Conservation (phyloP, 1,139 yeast species). For the Yamadazyma conglobata region DNA sequence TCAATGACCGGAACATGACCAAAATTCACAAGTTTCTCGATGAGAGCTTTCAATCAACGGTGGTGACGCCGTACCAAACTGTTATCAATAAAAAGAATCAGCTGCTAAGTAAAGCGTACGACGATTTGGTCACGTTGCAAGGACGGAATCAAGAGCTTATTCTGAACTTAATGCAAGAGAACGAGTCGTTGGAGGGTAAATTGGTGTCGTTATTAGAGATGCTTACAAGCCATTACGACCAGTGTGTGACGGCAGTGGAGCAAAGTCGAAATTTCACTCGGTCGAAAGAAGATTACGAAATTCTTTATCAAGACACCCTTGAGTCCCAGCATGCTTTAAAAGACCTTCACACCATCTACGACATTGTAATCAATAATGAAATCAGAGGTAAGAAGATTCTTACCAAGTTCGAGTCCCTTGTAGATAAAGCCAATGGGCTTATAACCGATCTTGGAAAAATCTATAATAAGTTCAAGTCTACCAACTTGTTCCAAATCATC, state of each 20-base stretch:
- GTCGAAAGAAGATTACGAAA: constrained; percentile 23
- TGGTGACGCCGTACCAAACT: constrained; percentile 16
- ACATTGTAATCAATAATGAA: constrained; percentile 37
- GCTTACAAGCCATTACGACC: constrained; percentile 79
- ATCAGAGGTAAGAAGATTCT: constrained; percentile 27
- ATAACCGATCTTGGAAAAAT: constrained; percentile 5
- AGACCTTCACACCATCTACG: constrained; percentile 32
- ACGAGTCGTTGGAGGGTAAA: constrained; percentile 60
- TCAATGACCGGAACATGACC: constrained; percentile 26
- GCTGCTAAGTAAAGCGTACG: constrained; percentile 20
- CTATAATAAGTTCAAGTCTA: constrained; percentile 23
- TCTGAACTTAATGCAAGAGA: constrained; percentile 32
- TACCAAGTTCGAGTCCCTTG: constrained; percentile 6
- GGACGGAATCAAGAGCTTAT: constrained; percentile 14
- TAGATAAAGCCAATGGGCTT: constrained; percentile 6
- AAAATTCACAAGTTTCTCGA: constrained; percentile 22
- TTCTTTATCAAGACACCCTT: constrained; percentile 29
- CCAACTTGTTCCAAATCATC: constrained; percentile 24
- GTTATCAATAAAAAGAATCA: constrained; percentile 16
- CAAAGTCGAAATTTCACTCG: constrained; percentile 11
- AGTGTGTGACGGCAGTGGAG: constrained; percentile 48
- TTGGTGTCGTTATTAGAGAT: constrained; percentile 68
- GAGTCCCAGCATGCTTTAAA: constrained; percentile 32
- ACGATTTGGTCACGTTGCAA: constrained; percentile 18
- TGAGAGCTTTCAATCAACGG: constrained; percentile 15